Conservation (phyloP, 208 protist genomes). For the Angomonas ambiguus region DNA sequence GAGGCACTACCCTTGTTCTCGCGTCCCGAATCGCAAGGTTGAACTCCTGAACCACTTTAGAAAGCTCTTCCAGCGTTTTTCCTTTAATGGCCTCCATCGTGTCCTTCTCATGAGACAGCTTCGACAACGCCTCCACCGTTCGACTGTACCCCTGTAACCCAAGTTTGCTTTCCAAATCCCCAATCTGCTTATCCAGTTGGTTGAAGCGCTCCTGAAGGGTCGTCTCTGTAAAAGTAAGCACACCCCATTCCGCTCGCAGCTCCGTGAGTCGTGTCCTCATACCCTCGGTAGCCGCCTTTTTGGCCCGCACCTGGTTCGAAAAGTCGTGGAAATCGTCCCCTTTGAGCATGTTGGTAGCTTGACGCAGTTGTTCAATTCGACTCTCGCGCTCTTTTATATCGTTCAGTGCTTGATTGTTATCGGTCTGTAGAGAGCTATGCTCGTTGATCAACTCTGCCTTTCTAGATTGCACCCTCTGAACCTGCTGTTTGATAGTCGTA, state of each 20-base stretch:
- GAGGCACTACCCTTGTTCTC: slow-evolving; percentile 76
- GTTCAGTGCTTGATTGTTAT: slow-evolving; percentile 59
- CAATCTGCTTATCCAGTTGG: slow-evolving; percentile 64
- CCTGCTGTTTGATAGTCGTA: slow-evolving; percentile 77
- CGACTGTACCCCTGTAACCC: slow-evolving; percentile 83
- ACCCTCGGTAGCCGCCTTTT: slow-evolving; percentile 80
- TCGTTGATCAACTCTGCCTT: slow-evolving; percentile 71
- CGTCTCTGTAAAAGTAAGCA: slow-evolving; percentile 79
- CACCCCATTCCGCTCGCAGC: slow-evolving; percentile 82
- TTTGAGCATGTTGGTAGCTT: slow-evolving; percentile 78
- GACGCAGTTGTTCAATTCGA: slow-evolving; percentile 68
- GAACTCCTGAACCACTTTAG: slow-evolving; percentile 85
- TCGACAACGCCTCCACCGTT: slow-evolving; percentile 71
- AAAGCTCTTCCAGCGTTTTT: slow-evolving; percentile 88
- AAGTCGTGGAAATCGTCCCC: slow-evolving; percentile 84
- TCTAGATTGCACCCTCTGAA: slow-evolving; percentile 57
- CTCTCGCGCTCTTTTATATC: slow-evolving; percentile 77
- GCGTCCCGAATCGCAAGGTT: slow-evolving; percentile 78
- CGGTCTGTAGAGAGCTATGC: slow-evolving; percentile 66
- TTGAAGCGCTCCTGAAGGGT: slow-evolving; percentile 70
- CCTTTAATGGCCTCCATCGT: slow-evolving; percentile 84
- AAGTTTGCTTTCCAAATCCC: slow-evolving; percentile 79
- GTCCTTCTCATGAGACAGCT: slow-evolving; percentile 81
- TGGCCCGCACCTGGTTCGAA: slow-evolving; percentile 74
- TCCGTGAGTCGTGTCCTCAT: slow-evolving; percentile 76